Base-by-base conservation (phyloP, 116 monocot genomes). In the Dioscorea cayenensis region DNA sequence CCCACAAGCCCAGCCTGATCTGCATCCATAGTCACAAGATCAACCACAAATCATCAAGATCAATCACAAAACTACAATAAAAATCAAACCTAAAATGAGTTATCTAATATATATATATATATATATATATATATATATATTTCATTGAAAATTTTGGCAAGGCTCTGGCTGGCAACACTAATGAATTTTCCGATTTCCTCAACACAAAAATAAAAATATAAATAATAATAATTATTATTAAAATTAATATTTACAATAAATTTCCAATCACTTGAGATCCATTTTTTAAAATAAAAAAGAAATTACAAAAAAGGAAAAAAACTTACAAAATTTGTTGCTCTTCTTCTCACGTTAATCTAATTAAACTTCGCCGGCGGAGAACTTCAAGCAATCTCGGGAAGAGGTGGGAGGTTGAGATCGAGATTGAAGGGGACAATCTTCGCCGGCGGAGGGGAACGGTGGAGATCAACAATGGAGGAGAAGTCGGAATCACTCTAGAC, bases 401-500 rank as follows among this genome's bases (percentile, higher is more conserved):
- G 65, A 36, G 80, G 75, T 14, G 80, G 80, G 19, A 69, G 70
- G 66, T 80, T 80, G 70, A 80, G 77, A 32, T 77, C 77, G 12
- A 79, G 63, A 59, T 65, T 76, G 21, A 72, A 60, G 18, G 52
- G 52, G 4, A 55, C 7, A 1, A 17, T 23, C 71, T 27, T 67
- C 6, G 29, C 29, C 3, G 21, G 36, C 9, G 27, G 48, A 25
- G 27, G 59, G 27, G 18, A 58, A n/a, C 16, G 69, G 35, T 36
- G 66, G 19, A 72, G 65, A 49, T 81, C 77, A 4, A 81, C 64
- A 23, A 80, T 73, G 20, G 80, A 79, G 20, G 84, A 80, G 38
- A 78, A 78, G 67, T 80, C 84, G 18, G 74, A 77, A 66, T 80
- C 77, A 62, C 77, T 80, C 65, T 76, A 73, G 25, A 70, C 23